A percentile compares a stretch with the other conserved stretches of the same genome.
These are phyloP conservation scores for Aspergillus caelatus DNA, from an alignment of 2,329 filamentous ascomycete species.

Conservation along the genomic window DNA sequence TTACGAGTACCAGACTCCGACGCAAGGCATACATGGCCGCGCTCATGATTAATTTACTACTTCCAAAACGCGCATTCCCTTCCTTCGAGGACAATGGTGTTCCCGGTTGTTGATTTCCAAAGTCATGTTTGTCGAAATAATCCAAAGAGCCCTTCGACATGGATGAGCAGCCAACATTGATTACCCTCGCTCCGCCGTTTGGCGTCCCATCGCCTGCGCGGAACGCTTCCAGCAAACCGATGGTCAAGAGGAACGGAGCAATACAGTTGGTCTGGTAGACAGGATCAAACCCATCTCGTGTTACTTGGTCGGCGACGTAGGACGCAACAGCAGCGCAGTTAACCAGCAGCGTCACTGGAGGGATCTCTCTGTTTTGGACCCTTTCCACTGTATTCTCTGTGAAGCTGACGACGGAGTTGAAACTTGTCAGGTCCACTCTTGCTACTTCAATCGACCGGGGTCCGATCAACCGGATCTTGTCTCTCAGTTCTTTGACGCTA, in stretches of 20 bases:
- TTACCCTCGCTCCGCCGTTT: slow-evolving; percentile 37
- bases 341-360: slow-evolving; percentile 37
- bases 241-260: slow-evolving; percentile 39
- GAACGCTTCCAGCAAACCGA: slow-evolving; percentile 40
- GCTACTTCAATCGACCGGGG: slow-evolving; percentile 38
- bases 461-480: slow-evolving; percentile 35
- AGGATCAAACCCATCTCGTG: slow-evolving; percentile 37
- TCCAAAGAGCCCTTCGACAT: slow-evolving; percentile 34
- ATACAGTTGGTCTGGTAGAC: slow-evolving; percentile 43
- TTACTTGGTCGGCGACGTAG: slow-evolving; percentile 35
- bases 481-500: slow-evolving; percentile 30
- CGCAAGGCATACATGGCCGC: slow-evolving; percentile 41
- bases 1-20: slow-evolving; percentile 37
- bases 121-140: slow-evolving; percentile 33
- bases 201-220: slow-evolving; percentile 35
- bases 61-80: slow-evolving; percentile 34
- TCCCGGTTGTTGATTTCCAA: slow-evolving; percentile 23
- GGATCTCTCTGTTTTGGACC: slow-evolving; percentile 37
- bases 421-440: slow-evolving; percentile 33
- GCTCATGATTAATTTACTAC: slow-evolving; percentile 39
- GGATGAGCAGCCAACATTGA: slow-evolving; percentile 40
- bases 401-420: slow-evolving; percentile 36
- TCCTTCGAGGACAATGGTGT: slow-evolving; percentile 33
- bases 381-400: slow-evolving; percentile 35
- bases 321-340: slow-evolving; percentile 38